These are phyloP conservation scores for Penicillium hesseltinei DNA, from an alignment of 2,329 filamentous ascomycete genomes.

Conservation along the genomic window DNA sequence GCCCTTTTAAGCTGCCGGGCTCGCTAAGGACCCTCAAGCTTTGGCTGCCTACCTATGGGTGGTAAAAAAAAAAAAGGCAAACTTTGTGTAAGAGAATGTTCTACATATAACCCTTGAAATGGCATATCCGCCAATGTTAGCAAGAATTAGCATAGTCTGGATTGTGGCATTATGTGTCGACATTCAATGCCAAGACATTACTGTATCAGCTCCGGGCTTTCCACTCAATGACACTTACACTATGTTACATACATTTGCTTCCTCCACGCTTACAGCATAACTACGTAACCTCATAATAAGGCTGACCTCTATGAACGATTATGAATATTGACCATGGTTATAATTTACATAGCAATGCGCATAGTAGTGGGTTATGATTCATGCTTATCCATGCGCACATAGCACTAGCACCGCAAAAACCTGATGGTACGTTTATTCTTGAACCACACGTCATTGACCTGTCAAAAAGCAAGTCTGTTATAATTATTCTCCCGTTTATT, in stretches of 20 bases:
- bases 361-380: not conserved
- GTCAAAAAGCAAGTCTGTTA: not conserved
- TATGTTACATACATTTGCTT: not conserved
- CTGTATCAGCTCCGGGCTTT: too few species aligned
- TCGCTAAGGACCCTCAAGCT: too few species aligned
- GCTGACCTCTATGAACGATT: not conserved
- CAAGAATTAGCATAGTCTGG: too few species aligned
- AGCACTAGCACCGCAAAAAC: not conserved
- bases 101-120: too few species aligned
- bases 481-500: not conserved
- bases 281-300: not conserved
- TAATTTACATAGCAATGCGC: not conserved
- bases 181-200: too few species aligned
- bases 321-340: not conserved
- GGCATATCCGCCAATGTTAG: too few species aligned
- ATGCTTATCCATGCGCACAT: not conserved
- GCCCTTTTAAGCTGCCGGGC: not conserved
- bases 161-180: too few species aligned
- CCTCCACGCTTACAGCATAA: not conserved
- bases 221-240: not conserved
- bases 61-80: too few species aligned
- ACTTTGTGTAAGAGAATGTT: too few species aligned
- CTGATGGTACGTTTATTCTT: not conserved
- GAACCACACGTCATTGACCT: slow-evolving; percentile 5
- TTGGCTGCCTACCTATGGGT: too few species aligned